phyloP scores from a whole-genome alignment of 352 stramenopile genomes.

The Phytophthora pistaciae region DNA sequence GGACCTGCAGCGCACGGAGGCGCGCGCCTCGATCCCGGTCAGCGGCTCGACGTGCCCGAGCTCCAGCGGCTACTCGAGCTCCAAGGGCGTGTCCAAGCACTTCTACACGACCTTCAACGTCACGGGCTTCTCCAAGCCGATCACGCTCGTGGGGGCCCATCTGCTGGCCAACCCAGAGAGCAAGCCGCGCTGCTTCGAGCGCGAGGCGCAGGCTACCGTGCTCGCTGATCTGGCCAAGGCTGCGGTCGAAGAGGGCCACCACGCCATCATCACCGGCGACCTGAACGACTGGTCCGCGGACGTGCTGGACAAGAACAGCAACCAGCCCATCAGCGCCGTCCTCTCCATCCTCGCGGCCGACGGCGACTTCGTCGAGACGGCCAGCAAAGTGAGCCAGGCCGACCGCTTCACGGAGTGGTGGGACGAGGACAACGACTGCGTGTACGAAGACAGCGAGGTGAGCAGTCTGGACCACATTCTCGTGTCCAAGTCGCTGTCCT shows the following conservation, averaged over 20 bases:
- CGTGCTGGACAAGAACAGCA: constrained; percentile 69
- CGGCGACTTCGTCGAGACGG: constrained; percentile 55
- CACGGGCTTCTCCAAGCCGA: constrained; percentile 66
- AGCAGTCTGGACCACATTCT: constrained; percentile 74
- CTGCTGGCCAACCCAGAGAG: constrained; percentile 68
- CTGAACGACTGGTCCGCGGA: constrained; percentile 71
- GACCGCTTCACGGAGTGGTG: constrained; percentile 72
- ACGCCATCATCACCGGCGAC: constrained; percentile 74
- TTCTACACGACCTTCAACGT: constrained; percentile 80
- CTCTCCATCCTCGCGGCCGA: constrained; percentile 55
- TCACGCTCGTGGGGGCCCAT: constrained; percentile 73
- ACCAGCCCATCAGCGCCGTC: constrained; percentile 63
- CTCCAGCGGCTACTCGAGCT: constrained; percentile 43
- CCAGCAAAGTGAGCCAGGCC: constrained; percentile 43
- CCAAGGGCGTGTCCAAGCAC: constrained; percentile 75
- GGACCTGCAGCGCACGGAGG: constrained; percentile 52
- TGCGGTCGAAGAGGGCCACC: constrained; percentile 50
- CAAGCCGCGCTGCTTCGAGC: constrained; percentile 64
- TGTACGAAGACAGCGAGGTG: constrained; percentile 56
- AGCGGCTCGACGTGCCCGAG: constrained; percentile 62
- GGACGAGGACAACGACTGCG: constrained; percentile 69
- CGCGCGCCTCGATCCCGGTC: constrained; percentile 49
- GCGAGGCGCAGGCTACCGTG: constrained; percentile 71
- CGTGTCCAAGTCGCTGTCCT: constrained; percentile 58
- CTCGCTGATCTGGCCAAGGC: constrained; percentile 51